phyloP scores from a whole-genome alignment of 2,329 filamentous ascomycete species.

The Ophiostoma australiae region DNA sequence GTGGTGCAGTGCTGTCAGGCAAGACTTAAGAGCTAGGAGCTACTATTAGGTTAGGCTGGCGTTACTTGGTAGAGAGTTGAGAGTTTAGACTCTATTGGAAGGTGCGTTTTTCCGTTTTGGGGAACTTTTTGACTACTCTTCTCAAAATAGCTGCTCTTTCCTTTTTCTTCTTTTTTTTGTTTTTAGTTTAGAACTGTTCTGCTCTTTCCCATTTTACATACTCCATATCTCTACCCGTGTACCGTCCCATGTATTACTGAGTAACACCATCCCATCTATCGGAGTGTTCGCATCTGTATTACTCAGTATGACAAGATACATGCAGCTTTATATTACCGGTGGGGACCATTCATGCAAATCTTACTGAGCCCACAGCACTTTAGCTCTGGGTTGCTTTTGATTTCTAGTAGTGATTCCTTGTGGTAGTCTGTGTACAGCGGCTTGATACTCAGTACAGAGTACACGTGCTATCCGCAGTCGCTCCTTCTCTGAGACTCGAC shows the following conservation, averaged over 20 bases:
- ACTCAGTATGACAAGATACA: constrained; percentile 6
- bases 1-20: not conserved
- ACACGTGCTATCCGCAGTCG: not conserved
- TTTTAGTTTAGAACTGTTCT: no score
- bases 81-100: not conserved
- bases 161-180: no score
- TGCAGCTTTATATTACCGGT: constrained; percentile 15
- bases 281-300: not conserved
- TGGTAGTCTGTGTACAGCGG: not conserved
- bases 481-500: not conserved
- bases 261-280: constrained; percentile 7
- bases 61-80: no score
- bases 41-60: not conserved
- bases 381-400: no score
- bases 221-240: not conserved
- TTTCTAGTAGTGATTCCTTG: no score
- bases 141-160: not conserved
- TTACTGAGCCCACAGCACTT: constrained; percentile 11
- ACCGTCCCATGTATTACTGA: not conserved
- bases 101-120: not conserved
- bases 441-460: not conserved
- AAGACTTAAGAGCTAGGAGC: not conserved
- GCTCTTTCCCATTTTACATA: no score
- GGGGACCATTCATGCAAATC: constrained; percentile 9
- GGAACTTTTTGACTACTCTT: not conserved